Conservation (phyloP, 148 eudicot species). For the Chenopodium berlandieri region DNA sequence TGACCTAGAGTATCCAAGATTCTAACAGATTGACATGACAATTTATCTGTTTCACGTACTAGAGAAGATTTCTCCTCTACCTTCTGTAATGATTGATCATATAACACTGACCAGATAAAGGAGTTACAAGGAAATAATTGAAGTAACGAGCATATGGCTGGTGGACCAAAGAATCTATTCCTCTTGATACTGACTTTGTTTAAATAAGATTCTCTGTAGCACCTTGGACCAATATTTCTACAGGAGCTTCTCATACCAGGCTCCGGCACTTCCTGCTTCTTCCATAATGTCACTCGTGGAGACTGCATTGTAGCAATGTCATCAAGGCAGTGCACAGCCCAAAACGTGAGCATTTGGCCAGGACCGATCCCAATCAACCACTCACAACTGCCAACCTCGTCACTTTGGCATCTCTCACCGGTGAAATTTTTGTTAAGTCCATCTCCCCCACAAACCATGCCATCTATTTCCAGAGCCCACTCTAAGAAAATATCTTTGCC, state of each 20-base stretch:
- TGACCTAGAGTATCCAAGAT: conserved; percentile 65
- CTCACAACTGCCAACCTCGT: conserved; percentile 73
- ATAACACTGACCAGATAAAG: conserved; percentile 50
- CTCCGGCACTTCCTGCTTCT: conserved; percentile 46
- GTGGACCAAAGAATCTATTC: conserved; percentile 59
- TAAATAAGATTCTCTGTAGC: conserved; percentile 29
- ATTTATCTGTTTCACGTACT: conserved; percentile 34
- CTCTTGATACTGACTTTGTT: conserved; percentile 64
- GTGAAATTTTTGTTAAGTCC: conserved; percentile 34
- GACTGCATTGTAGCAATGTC: conserved; percentile 74
- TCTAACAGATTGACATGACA: conserved; percentile 45
- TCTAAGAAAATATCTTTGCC: conserved; percentile 65
- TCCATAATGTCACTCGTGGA: conserved; percentile 85
- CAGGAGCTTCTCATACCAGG: conserved; percentile 25
- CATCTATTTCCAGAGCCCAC: conserved; percentile 77
- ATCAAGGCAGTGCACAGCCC: conserved; percentile 97
- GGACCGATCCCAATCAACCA: conserved; percentile 92
- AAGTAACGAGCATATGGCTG: conserved; percentile 66
- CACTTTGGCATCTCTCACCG: conserved; percentile 38
- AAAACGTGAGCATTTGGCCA: conserved; percentile 49
- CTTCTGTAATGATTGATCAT: conserved; percentile 34
- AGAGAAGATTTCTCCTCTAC: conserved; percentile 27
- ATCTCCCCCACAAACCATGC: conserved; percentile 37
- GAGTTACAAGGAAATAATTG: conserved; percentile 51
- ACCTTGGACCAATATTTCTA: conserved; percentile 9